Conservation (phyloP, 2,329 filamentous ascomycete genomes). For the Diaporthe capsici region DNA sequence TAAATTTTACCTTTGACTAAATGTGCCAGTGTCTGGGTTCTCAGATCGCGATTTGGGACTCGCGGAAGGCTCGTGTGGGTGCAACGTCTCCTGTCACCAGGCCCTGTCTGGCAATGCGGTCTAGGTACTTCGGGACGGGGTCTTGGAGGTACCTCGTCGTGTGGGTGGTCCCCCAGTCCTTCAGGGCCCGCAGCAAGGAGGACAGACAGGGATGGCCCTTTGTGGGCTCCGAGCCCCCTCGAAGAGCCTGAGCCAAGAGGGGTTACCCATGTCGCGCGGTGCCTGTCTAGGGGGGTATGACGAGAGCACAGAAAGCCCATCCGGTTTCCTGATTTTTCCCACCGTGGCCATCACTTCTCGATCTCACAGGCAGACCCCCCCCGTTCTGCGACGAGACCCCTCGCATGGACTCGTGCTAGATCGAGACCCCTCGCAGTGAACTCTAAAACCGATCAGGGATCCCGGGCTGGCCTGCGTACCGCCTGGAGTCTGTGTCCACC, state of each 20-base stretch:
- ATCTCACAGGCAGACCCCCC: neutral
- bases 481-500: constrained; percentile 24
- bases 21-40: constrained; percentile 11
- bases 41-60: constrained; percentile 14
- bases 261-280: neutral
- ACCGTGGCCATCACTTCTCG: constrained; percentile 12
- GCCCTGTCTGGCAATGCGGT: constrained; percentile 22
- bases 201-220: constrained; percentile 3
- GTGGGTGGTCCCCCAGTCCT: neutral
- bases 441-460: constrained; percentile 34
- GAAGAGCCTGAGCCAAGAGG: constrained; percentile 8
- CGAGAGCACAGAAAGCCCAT: constrained; percentile 27
- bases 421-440: constrained; percentile 10
- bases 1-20: constrained; percentile 28
- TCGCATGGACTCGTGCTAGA: constrained; percentile 10
- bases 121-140: constrained; percentile 24
- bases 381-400: neutral
- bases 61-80: neutral
- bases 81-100: constrained; percentile 28
- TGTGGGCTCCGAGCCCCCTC: neutral
- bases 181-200: neutral
- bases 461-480: constrained; percentile 22
- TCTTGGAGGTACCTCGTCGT: neutral
- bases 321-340: constrained; percentile 23
- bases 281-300: constrained; percentile 27